A percentile compares a stretch with the other conserved stretches of the same genome.
These are phyloP conservation scores for Cryptococcus sp. DNA, from an alignment of 1,284 basidiomycete species.

Conservation along the genomic window DNA sequence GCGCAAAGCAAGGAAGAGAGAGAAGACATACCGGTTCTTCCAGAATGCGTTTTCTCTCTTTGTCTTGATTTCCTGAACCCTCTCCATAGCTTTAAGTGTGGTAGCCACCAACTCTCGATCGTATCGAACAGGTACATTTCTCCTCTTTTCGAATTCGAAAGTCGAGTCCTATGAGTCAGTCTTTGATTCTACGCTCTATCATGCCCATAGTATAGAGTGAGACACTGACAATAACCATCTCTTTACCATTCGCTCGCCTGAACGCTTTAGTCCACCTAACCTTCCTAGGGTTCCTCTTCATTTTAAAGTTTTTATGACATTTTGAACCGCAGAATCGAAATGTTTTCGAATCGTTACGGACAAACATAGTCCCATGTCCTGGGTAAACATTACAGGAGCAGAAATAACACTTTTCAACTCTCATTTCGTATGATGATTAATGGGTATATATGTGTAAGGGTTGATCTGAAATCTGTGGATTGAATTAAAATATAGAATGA, in stretches of 20 bases:
- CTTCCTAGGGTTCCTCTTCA: constrained; percentile 99
- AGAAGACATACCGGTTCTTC: constrained; percentile 70
- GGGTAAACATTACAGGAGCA: constrained; percentile 94
- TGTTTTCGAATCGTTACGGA: constrained; percentile 92
- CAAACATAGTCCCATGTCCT: constrained; percentile 91
- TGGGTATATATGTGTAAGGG: not conserved
- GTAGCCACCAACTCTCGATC: constrained; percentile 89
- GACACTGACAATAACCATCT: constrained; percentile 89
- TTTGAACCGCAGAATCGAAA: constrained; percentile 97
- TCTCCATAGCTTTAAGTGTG: constrained; percentile 96
- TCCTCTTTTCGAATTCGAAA: constrained; percentile 98
- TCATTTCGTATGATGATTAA: constrained; percentile 52
- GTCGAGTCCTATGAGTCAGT: constrained; percentile 73
- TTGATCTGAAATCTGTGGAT: not conserved
- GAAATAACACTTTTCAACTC: constrained; percentile 85
- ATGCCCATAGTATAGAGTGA: not conserved
- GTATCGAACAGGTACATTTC: constrained; percentile 97
- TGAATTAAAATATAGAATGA: not conserved
- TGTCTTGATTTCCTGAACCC: constrained; percentile 86
- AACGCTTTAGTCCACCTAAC: constrained; percentile 99
- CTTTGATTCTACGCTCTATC: constrained; percentile 1
- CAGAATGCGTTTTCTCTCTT: constrained; percentile 95
- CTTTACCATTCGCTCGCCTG: constrained; percentile 96
- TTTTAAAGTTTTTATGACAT: constrained; percentile 99
- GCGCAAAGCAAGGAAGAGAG: not conserved